Percentiles rank a stretch among this genome's conserved stretches.
These are phyloP conservation scores for Lactarius hengduanensis DNA, from an alignment of 768 basidiomycete species.

Conservation along the genomic window DNA sequence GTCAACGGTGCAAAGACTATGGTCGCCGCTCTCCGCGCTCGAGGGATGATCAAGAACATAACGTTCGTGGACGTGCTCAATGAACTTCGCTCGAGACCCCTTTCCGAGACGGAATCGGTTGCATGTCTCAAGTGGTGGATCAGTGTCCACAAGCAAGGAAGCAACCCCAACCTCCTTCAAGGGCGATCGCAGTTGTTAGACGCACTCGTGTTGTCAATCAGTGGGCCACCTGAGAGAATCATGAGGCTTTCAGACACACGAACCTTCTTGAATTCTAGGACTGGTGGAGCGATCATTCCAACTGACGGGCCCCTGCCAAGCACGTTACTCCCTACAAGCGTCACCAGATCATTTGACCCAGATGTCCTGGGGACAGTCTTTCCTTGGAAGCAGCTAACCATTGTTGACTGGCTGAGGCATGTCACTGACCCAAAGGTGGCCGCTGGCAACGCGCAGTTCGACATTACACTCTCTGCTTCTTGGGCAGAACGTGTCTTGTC, in stretches of 20 bases:
- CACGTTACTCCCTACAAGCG: slow-evolving; percentile 62
- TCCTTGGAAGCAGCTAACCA: slow-evolving; percentile 74
- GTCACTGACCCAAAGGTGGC: slow-evolving; percentile 50
- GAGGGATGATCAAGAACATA: slow-evolving; percentile 69
- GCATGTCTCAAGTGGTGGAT: slow-evolving; percentile 90
- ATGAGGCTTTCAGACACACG: slow-evolving; percentile 67
- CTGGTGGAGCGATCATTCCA: slow-evolving; percentile 57
- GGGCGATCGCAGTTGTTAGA: slow-evolving; percentile 64
- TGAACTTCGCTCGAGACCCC: slow-evolving; percentile 69
- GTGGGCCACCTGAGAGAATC: slow-evolving; percentile 49
- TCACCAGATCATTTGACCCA: slow-evolving; percentile 59
- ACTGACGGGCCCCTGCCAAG: slow-evolving; percentile 72
- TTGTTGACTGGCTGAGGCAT: slow-evolving; percentile 74
- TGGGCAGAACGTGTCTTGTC: slow-evolving; percentile 83
- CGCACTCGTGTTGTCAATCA: slow-evolving; percentile 60
- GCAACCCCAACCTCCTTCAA: slow-evolving; percentile 39
- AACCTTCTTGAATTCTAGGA: slow-evolving; percentile 67
- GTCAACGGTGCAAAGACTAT: slow-evolving; percentile 55
- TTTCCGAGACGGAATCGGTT: slow-evolving; percentile 71
- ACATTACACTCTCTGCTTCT: slow-evolving; percentile 59
- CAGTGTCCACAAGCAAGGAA: slow-evolving; percentile 41
- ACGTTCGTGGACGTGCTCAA: slow-evolving; percentile 79
- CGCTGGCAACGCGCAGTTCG: slow-evolving; percentile 47
- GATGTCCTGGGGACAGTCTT: slow-evolving; percentile 55
- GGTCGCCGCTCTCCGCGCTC: slow-evolving; percentile 56